Evolutionary conservation across 2,329 filamentous ascomycete genomes (phyloP).

Genomic region (Apiospora saccharicola): DNA sequence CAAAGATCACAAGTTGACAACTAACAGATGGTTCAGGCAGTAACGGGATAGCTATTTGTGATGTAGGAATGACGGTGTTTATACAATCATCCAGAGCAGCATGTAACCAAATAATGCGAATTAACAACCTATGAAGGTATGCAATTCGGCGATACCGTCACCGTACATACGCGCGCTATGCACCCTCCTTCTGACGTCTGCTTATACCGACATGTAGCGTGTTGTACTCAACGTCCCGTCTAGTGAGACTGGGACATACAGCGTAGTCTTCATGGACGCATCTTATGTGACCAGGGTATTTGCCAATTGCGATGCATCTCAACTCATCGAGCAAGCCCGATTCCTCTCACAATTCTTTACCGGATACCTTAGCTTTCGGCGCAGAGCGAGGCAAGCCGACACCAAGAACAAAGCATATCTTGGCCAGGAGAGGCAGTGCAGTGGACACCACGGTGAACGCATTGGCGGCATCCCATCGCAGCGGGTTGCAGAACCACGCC

Average conservation of each 20-base stretch:
- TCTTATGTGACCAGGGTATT: too few species aligned
- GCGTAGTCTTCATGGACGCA: neutral
- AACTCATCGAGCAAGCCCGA: neutral
- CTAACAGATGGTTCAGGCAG: neutral
- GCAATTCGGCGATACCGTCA: too few species aligned
- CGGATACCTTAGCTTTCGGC: neutral
- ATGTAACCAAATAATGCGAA: too few species aligned
- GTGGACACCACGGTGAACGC: conserved; percentile 31
- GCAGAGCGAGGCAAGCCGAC: conserved; percentile 28
- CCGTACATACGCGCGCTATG: neutral
- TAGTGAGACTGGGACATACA: neutral
- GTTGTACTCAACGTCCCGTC: neutral
- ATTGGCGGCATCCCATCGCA: conserved; percentile 29
- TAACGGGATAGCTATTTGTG: neutral
- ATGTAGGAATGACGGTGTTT: neutral
- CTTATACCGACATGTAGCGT: neutral
- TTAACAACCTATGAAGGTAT: too few species aligned
- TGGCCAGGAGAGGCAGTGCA: conserved; percentile 32
- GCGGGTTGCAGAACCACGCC: conserved; percentile 30
- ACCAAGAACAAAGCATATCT: conserved; percentile 33
- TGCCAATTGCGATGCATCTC: neutral
- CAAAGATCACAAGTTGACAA: too few species aligned
- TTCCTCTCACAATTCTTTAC: neutral
- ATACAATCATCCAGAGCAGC: neutral
- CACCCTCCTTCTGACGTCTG: neutral